Evolutionary conservation across 345 rosid species (phyloP).

Genomic region (Dimocarpus longan): DNA sequence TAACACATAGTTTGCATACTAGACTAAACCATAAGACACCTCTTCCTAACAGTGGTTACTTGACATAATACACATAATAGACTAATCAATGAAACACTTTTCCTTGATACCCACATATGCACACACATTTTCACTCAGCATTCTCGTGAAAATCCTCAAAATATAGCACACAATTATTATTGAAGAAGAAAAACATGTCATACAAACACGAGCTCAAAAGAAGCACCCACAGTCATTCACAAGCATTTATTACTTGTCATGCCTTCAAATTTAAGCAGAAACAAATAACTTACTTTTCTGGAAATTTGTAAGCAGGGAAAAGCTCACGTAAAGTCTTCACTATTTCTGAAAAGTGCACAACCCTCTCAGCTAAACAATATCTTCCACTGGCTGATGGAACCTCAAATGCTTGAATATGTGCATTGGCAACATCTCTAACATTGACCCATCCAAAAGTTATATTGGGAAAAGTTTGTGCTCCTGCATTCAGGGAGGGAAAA

Average conservation of each 20-base stretch:
- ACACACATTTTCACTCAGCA: too few relatives aligned
- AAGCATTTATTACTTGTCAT: background rate
- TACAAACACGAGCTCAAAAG: background rate
- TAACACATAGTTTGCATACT: too few relatives aligned
- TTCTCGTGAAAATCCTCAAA: too few relatives aligned
- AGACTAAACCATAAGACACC: too few relatives aligned
- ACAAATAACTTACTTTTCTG: conserved; percentile 59
- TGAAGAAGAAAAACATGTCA: background rate
- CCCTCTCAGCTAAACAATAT: conserved; percentile 80
- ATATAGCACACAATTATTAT: background rate
- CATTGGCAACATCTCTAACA: conserved; percentile 85
- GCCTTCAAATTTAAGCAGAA: background rate
- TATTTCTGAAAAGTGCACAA: conserved; percentile 77
- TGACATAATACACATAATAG: background rate
- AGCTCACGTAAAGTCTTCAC: conserved; percentile 55
- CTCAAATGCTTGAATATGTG: conserved; percentile 89
- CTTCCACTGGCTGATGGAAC: conserved; percentile 78
- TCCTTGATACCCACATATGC: too few relatives aligned
- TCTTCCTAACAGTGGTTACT: too few relatives aligned
- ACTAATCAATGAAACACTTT: background rate
- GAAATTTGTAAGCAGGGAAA: conserved; percentile 72
- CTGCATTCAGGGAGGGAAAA: conserved; percentile 35
- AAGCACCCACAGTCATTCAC: background rate
- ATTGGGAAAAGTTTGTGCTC: conserved; percentile 73
- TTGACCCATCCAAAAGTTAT: conserved; percentile 79